These are phyloP conservation scores for Protea cynaroides DNA, from an alignment of 164 flowering plant genomes.

Conservation along the genomic window DNA sequence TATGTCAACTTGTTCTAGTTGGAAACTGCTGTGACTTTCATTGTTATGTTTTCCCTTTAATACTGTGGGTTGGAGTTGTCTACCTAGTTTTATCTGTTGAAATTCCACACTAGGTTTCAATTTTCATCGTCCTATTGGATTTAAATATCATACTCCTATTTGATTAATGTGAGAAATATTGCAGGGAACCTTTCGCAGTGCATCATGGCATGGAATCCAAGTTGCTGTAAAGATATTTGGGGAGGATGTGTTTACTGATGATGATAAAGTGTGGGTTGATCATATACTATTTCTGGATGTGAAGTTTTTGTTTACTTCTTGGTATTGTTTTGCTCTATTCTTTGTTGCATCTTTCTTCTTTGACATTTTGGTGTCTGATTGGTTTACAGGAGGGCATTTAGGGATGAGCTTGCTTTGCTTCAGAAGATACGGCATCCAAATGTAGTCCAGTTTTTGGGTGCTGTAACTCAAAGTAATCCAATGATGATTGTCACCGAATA, in stretches of 20 bases:
- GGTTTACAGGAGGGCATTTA: conserved; percentile 62
- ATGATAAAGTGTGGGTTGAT: conserved; percentile 84
- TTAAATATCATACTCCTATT: background rate
- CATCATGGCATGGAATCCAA: conserved; percentile 88
- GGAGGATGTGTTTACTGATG: conserved; percentile 64
- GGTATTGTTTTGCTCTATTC: background rate
- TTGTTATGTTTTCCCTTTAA: no score
- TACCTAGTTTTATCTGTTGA: background rate
- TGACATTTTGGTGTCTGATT: conserved; percentile 1
- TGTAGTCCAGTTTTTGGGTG: conserved; percentile 96
- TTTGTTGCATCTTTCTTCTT: background rate
- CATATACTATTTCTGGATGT: conserved; percentile 1
- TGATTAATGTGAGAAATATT: conserved; percentile 1
- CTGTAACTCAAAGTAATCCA: conserved; percentile 96
- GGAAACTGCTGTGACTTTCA: no score
- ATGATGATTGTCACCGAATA: conserved; percentile 99
- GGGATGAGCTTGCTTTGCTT: conserved; percentile 90
- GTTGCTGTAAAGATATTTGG: conserved; percentile 87
- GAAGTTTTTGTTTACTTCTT: conserved; percentile 4
- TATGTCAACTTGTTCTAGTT: no score
- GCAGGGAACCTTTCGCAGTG: conserved; percentile 80
- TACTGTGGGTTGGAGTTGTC: background rate
- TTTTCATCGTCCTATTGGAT: no score
- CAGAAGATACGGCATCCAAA: conserved; percentile 94
- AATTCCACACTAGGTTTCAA: background rate